Base-by-base conservation (phyloP, 116 monocot species). In the Posidonia oceanica region DNA sequence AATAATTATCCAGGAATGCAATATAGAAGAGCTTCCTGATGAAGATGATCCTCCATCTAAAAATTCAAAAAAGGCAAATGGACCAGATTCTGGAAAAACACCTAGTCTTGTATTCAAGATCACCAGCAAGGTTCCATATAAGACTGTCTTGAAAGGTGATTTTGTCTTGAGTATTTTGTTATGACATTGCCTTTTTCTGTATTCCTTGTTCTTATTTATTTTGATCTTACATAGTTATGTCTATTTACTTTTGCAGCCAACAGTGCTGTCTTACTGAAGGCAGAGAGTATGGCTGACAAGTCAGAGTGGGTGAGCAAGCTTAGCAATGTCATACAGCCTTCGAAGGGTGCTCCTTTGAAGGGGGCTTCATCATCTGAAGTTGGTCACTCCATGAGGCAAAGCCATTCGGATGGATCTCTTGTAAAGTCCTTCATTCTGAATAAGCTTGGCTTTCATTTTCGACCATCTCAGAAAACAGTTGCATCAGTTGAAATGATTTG, bases 131-230 rank as follows among this genome's bases (percentile, higher is more conserved):
- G 84, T 88, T 78, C 75, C 78, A 57, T 95, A 95, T 71, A 95
- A 95, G 75, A 86, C 95, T 67, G 91, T 95, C 42, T 75, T 95
- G 52, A 95, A 95, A 86, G 86, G 95, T 95, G 69, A 66, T 55
- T 70, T 7, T 21, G 36, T 44, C 60, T 29, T 29, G 18, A 36
- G 4, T 12, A 21, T n/a, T 69, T 5, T 5, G 14, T 39, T 10
- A 10, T 57, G 10, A 56, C 29, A 36, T 57, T 38, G 13, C 22
- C 23, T 68, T 23, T 44, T 13, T 15, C 14, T 68, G 22, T 54
- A 22, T 68, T 53, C 23, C 51, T 53, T 52, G 21, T 53, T 29
- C 18, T 29, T 18, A 16, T 40, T 53, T 29, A n/a, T 29, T 3
- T 68, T 68, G 4, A 68, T 21, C 54, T 29, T 6, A 37, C 38